Base-by-base conservation (phyloP, 2,329 filamentous ascomycete genomes). In the Sporothrix pallida region DNA sequence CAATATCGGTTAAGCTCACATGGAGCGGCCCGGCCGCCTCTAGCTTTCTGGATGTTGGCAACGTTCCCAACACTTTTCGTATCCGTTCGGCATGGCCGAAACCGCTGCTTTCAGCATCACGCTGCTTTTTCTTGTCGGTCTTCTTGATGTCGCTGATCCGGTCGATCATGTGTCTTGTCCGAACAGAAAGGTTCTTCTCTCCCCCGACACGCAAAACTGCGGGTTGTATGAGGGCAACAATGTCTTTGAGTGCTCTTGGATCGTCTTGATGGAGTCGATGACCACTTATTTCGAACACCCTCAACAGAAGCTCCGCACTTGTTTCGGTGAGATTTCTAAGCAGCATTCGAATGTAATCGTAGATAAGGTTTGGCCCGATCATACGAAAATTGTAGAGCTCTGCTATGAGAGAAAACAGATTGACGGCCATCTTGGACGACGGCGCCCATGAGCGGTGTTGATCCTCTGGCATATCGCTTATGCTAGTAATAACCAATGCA, bases 111-210 rank as follows among this genome's bases (percentile, higher is more conserved):
- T 90, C 90, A 3, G 74, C 68, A 23, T 75, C 72, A 13, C 76
- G 74, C 23, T 70, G 37, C 15, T 91, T 90, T 81, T 95, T 98
- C 79, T 95, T 87, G 74, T 93, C 93, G 82, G 96, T 98, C 84
- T 97, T 97, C 81, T 97, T 97, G 44, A 99, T 86, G 78, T 97
- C 93, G 74, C 93, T 94, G 81, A 99, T 97, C 0, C 92, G 96
- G 79, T 98, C 95, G 70, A 99, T 93, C 95, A 98, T 98, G 83
- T 98, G 98, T 77, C 93, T 97, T 0, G 95, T 98, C 73, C 96
- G 91, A 10, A 95, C 93, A 1, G 94, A 95, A 42, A 97, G 84
- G 23, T 90, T 92, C 13, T 85, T 84, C 78, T 93, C 89, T 4
- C 92, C 93, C 50, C 74, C 73, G 2, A 87, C 84, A 74, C 89